Evolutionary conservation across 495 filamentous ascomycete genomes (phyloP), one percentile per base, ranked within the genome.

Genomic region (Penicillium waksmanii): DNA sequence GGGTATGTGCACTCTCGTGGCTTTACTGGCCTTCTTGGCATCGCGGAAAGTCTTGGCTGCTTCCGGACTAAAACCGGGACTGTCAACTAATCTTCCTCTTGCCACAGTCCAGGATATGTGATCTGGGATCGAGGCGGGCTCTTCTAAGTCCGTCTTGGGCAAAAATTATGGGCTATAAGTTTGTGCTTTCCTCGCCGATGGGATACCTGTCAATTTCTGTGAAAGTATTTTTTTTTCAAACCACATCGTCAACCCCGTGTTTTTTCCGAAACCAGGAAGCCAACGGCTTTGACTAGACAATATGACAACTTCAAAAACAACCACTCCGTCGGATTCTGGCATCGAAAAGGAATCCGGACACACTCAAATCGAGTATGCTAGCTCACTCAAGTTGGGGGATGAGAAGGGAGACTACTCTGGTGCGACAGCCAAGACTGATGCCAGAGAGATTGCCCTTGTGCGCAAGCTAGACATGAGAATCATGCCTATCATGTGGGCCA

Each of bases 391-490:
- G 7, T 5, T 27, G 11, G 53, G 5, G n/a, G 42, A 56, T 35
- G 40, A 56, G n/a, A 56, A 53, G 36, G 47, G 54, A 1, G 60
- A 62, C 49, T 57, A 57, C 31, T 57, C 55, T 19, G 60, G 60
- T 3, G 54, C 54, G 19, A 53, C 51, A 33, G 42, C 48, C 34
- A 62, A 62, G 50, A 53, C 40, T 5, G 55, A 62, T n/a, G 48
- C 60, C 3, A 18, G 3, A 7, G 60, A 62, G 19, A 62, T 62
- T 33, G 25, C 27, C 8, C 60, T 82, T n/a, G 79, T 80, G n/a
- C 68, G 66, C 51, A 82, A 82, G 62, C 61, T 82, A 3, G 79
- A 80, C 58, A 62, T 57, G 44, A 76, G 69, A 43, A 77, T 82
- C 36, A 79, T 82, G 76, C 74, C 74, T 47, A 71, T 72, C 27